Conservation (phyloP, 1,284 basidiomycete species). For the Boletus albobrunnescens region DNA sequence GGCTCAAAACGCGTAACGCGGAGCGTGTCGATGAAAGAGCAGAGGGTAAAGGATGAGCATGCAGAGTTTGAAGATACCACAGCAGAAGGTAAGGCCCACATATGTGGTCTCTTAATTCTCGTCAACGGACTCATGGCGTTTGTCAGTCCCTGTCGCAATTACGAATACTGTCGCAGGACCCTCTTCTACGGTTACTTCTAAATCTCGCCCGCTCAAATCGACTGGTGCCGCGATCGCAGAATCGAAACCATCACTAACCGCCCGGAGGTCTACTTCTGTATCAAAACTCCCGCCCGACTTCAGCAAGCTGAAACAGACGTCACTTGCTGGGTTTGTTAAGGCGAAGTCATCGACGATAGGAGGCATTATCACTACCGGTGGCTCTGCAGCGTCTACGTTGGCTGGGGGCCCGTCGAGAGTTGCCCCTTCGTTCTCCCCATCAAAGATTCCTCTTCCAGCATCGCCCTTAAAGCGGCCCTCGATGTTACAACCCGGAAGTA, state of each 20-base stretch:
- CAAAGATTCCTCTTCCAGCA: conserved; percentile 28
- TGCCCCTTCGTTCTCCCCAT: conserved; percentile 16
- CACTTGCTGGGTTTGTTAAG: conserved; percentile 28
- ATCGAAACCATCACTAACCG: background rate
- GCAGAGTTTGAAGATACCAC: background rate
- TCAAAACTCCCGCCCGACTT: conserved; percentile 11
- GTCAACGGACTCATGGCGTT: conserved; percentile 3
- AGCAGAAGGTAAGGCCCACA: conserved; percentile 6
- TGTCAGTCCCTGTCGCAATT: background rate
- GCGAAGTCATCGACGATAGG: background rate
- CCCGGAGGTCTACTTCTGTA: conserved; percentile 10
- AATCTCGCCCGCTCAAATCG: conserved; percentile 6
- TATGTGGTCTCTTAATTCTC: background rate
- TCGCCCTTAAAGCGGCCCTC: conserved; percentile 17
- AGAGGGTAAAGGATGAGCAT: conserved; percentile 3
- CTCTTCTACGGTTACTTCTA: background rate
- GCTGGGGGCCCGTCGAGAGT: conserved; percentile 2
- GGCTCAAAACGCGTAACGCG: conserved; percentile 25
- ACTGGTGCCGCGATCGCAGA: conserved; percentile 2
- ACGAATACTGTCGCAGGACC: background rate
- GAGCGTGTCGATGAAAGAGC: conserved; percentile 28
- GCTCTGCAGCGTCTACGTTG: background rate
- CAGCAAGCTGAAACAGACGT: conserved; percentile 27
- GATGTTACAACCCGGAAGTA: conserved; percentile 2
- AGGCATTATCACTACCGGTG: background rate